phyloP scores from a whole-genome alignment of 768 basidiomycete genomes.

The Chalciporus sphaerocephalus region DNA sequence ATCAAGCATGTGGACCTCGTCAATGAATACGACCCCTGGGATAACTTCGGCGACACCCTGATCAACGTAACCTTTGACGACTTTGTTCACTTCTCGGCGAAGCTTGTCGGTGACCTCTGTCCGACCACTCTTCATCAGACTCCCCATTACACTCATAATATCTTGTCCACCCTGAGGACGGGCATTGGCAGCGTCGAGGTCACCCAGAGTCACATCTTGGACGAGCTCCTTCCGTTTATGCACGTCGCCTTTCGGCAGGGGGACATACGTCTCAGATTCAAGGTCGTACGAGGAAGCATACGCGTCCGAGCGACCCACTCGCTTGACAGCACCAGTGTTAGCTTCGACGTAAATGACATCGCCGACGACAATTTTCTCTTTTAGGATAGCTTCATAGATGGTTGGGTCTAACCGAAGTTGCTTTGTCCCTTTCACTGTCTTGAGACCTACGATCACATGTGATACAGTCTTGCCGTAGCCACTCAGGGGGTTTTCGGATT shows the following conservation, averaged over 20 bases:
- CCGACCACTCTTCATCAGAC: conserved; percentile 83
- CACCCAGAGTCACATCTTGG: conserved; percentile 91
- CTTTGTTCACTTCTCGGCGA: conserved; percentile 92
- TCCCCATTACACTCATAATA: conserved; percentile 97
- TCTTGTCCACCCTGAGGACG: conserved; percentile 95
- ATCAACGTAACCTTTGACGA: conserved; percentile 95
- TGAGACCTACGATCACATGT: conserved; percentile 94
- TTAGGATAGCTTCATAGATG: conserved; percentile 95
- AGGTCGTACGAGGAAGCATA: conserved; percentile 97
- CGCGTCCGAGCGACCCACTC: conserved; percentile 94
- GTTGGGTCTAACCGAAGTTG: conserved; percentile 90
- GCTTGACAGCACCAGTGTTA: conserved; percentile 94
- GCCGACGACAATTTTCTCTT: conserved; percentile 94
- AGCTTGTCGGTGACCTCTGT: conserved; percentile 98
- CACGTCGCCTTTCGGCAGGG: conserved; percentile 93
- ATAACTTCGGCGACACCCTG: conserved; percentile 98
- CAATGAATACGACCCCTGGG: conserved; percentile 97
- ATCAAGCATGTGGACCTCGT: conserved; percentile 99
- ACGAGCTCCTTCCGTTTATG: conserved; percentile 95
- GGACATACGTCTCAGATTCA: conserved; percentile 97
- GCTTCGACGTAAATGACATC: conserved; percentile 96
- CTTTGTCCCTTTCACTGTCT: conserved; percentile 90
- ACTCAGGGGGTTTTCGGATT: conserved; percentile 94
- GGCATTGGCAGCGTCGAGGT: conserved; percentile 94
- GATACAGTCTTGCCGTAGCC: conserved; percentile 98